Conservation (phyloP, 257 asterid genomes). For the Knoxia roxburghii region DNA sequence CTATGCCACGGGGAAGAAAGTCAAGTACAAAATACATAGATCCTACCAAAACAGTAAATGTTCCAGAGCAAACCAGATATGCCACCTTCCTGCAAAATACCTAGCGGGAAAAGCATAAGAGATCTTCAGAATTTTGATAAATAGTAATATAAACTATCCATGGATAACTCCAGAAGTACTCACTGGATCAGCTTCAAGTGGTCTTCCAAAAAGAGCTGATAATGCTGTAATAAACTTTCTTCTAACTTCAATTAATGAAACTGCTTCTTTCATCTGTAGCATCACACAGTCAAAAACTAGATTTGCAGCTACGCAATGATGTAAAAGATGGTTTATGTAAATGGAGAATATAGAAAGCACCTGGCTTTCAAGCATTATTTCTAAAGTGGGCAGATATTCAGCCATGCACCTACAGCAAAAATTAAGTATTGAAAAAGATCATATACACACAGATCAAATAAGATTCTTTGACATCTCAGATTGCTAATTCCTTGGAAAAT, state of each 20-base stretch:
- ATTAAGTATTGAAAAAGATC: constrained; percentile 2
- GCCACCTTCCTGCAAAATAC: constrained; percentile 83
- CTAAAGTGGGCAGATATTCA: constrained; percentile 82
- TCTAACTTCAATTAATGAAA: constrained; percentile 63
- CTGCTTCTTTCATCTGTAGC: constrained; percentile 73
- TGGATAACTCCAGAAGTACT: constrained; percentile 22
- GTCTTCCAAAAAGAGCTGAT: constrained; percentile 75
- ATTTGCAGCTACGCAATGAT: background rate
- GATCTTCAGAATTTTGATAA: constrained; percentile 15
- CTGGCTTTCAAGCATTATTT: constrained; percentile 69
- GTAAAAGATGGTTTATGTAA: background rate
- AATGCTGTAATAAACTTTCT: constrained; percentile 60
- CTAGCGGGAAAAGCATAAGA: constrained; percentile 37
- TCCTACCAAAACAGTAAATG: constrained; percentile 75
- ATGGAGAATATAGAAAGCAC: constrained; percentile 24
- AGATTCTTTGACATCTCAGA: background rate
- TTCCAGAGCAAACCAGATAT: constrained; percentile 65
- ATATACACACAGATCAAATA: background rate
- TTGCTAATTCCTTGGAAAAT: background rate
- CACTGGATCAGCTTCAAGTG: constrained; percentile 89
- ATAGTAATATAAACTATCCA: constrained; percentile 5
- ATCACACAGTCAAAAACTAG: constrained; percentile 9
- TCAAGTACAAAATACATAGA: background rate
- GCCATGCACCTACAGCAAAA: constrained; percentile 74
- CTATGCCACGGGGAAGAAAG: background rate